Evolutionary conservation across 202 grass and related monocot species (phyloP).

Genomic region (Elaeis oleifera): DNA sequence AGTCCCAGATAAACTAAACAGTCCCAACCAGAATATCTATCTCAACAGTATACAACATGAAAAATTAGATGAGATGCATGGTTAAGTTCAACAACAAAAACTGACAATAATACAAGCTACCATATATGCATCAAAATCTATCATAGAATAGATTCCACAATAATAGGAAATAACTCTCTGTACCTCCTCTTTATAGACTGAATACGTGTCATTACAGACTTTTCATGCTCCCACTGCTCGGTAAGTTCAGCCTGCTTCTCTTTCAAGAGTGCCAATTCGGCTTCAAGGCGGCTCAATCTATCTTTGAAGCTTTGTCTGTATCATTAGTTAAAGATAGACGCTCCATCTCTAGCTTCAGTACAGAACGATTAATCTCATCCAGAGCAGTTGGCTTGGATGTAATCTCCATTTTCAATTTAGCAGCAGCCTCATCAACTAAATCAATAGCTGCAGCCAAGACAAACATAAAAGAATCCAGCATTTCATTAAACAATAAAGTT

Average conservation of each 20-base stretch:
- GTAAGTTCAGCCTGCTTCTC: constrained; percentile 71
- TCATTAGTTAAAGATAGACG: constrained; percentile 94
- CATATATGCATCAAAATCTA: constrained; percentile 2
- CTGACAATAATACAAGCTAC: no score
- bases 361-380: constrained; percentile 91
- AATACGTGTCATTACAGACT: constrained; percentile 83
- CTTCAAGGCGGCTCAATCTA: constrained; percentile 73
- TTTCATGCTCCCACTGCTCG: constrained; percentile 90
- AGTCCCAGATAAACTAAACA: no score
- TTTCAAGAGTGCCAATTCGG: constrained; percentile 73
- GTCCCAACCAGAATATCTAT: no score
- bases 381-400: constrained; percentile 92
- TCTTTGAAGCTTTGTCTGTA: constrained; percentile 95
- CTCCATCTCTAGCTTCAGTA: constrained; percentile 98
- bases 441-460: constrained; percentile 69
- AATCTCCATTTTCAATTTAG: constrained; percentile 99
- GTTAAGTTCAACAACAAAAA: no score
- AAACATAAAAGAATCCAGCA: constrained; percentile 13
- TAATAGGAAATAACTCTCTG: neutral
- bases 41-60: no score
- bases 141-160: neutral
- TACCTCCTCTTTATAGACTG: constrained; percentile 97
- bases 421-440: constrained; percentile 91
- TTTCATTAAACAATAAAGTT: constrained; percentile 6
- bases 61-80: no score